Percentiles rank a stretch among this genome's conserved stretches.
Conservation (phyloP, 2,329 filamentous ascomycete genomes). For the Cercospora canescens region DNA sequence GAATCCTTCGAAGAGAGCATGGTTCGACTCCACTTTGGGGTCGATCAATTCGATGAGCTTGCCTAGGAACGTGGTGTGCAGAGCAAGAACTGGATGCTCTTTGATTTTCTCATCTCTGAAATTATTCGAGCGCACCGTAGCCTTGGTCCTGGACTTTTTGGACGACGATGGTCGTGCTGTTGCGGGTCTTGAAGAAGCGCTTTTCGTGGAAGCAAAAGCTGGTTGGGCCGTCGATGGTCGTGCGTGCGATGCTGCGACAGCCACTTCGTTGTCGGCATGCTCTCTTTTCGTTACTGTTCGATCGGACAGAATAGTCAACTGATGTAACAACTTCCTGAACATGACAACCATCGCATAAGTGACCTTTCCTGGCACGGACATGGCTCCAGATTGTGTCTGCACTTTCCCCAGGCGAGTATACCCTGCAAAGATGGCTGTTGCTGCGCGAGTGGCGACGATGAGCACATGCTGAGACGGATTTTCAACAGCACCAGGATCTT, state of each 20-base stretch:
- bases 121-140: conserved; percentile 7
- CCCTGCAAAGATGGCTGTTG: conserved; percentile 27
- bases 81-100: conserved; percentile 24
- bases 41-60: conserved; percentile 40
- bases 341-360: conserved; percentile 37
- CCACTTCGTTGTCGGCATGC: not conserved
- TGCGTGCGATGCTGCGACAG: not conserved
- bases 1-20: conserved; percentile 47
- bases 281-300: conserved; percentile 24
- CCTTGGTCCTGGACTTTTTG: not conserved
- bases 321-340: conserved; percentile 38
- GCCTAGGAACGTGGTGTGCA: conserved; percentile 38
- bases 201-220: not conserved
- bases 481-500: not conserved
- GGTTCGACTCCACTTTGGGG: conserved; percentile 37
- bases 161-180: conserved; percentile 2
- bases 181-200: not conserved
- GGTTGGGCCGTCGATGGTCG: conserved; percentile 2
- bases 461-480: conserved; percentile 23
- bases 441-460: conserved; percentile 24
- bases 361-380: conserved; percentile 23
- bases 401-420: conserved; percentile 24
- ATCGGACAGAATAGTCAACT: conserved; percentile 26
- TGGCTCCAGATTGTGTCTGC: conserved; percentile 5
- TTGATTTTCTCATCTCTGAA: conserved; percentile 21